phyloP scores from a whole-genome alignment of 345 rosid genomes.

The Eucalyptus brandiana region DNA sequence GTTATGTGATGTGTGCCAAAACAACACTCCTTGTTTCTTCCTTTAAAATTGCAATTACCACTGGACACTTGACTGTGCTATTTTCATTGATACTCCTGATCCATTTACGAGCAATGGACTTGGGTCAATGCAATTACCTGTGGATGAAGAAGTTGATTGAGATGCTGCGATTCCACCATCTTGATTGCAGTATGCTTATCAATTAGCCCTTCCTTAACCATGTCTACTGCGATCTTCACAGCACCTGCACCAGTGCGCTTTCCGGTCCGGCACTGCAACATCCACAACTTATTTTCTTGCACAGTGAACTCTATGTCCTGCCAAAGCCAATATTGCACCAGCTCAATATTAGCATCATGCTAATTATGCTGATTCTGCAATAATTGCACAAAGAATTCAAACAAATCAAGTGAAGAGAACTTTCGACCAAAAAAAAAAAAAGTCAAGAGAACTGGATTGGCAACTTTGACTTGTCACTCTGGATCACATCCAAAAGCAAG shows the following conservation, averaged over 20 bases:
- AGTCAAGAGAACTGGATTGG: not conserved
- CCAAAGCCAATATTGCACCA: not conserved
- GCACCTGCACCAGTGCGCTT: constrained; percentile 91
- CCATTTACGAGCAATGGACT: not conserved
- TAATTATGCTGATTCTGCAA: not conserved
- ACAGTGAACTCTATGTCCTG: constrained; percentile 97
- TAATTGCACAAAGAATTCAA: not conserved
- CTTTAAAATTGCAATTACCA: not conserved
- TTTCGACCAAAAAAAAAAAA: not conserved
- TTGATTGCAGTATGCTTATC: constrained; percentile 51
- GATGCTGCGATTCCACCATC: constrained; percentile 90
- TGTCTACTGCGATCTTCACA: constrained; percentile 86
- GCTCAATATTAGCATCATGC: not conserved
- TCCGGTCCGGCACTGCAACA: constrained; percentile 91
- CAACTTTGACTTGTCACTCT: not conserved
- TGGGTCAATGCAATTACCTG: constrained; percentile 26
- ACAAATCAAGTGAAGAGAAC: not conserved
- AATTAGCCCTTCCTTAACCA: constrained; percentile 76
- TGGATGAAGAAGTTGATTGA: constrained; percentile 90
- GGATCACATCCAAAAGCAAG: not conserved
- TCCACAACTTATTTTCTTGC: constrained; percentile 92
- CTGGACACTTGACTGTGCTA: not conserved
- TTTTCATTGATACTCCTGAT: not conserved
- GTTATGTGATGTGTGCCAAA: not conserved
- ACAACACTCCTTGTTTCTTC: not conserved